phyloP scores from a whole-genome alignment of 2,329 filamentous ascomycete genomes.

The Dryadomyces sulphureus region DNA sequence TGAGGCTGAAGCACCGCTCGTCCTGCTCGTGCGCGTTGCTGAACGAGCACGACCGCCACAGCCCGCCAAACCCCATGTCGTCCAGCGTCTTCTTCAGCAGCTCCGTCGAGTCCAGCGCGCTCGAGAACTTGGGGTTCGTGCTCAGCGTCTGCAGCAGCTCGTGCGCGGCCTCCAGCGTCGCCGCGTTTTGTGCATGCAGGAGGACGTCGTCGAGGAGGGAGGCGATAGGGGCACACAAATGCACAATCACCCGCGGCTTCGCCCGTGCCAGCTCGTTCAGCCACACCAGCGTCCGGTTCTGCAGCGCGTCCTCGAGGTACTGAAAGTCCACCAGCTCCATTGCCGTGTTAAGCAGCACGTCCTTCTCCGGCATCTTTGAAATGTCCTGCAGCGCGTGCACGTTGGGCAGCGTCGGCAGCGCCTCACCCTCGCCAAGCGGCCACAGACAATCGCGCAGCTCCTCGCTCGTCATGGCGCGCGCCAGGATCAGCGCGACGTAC shows the following conservation, averaged over 20 bases:
- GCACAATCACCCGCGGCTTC: slow-evolving; percentile 40
- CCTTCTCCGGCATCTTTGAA: slow-evolving; percentile 38
- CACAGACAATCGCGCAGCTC: slow-evolving; percentile 49
- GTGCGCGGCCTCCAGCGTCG: slow-evolving; percentile 46
- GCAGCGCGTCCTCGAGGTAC: slow-evolving; percentile 46
- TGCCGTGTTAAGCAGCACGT: slow-evolving; percentile 46
- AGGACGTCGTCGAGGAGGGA: slow-evolving; percentile 46
- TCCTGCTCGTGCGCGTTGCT: slow-evolving; percentile 33
- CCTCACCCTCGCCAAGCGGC: slow-evolving; percentile 36
- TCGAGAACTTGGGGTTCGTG: slow-evolving; percentile 34
- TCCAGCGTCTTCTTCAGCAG: slow-evolving; percentile 38
- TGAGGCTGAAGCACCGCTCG: slow-evolving; percentile 36
- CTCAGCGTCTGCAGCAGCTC: slow-evolving; percentile 43
- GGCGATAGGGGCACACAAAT: slow-evolving; percentile 43
- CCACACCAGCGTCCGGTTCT: slow-evolving; percentile 44
- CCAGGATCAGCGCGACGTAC: slow-evolving; percentile 45
- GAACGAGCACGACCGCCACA: slow-evolving; percentile 44
- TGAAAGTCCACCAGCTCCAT: slow-evolving; percentile 54
- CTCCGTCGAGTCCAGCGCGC: slow-evolving; percentile 30
- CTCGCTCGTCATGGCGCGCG: slow-evolving; percentile 39
- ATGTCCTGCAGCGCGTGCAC: slow-evolving; percentile 28
- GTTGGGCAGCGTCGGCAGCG: slow-evolving; percentile 23
- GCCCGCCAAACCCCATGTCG: slow-evolving; percentile 46
- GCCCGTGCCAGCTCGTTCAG: slow-evolving; percentile 39
- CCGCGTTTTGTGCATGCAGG: slow-evolving; percentile 46